Evolutionary conservation across 495 filamentous ascomycete species (phyloP).

Genomic region (Haplographium delicatum): DNA sequence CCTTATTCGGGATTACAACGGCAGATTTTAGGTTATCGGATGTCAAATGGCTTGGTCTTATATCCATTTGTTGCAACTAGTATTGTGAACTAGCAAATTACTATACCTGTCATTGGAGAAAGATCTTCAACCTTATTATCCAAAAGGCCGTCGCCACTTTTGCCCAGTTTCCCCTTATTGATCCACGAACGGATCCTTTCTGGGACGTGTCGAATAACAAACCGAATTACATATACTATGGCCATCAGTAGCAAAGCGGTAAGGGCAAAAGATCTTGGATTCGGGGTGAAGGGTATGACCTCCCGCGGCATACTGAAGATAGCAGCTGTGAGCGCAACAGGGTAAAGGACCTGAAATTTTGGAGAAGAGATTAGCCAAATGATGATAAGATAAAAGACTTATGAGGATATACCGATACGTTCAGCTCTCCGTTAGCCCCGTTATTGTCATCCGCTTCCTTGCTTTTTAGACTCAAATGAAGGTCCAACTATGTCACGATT

Average conservation of each 20-base stretch:
- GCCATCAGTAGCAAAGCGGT: neutral
- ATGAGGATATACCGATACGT: neutral
- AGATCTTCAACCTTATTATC: too few relatives aligned
- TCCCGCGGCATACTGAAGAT: slow-evolving; percentile 6
- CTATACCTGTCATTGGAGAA: too few relatives aligned
- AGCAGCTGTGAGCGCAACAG: slow-evolving; percentile 2
- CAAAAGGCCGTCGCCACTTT: too few relatives aligned
- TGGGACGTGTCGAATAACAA: neutral
- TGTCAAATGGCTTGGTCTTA: too few relatives aligned
- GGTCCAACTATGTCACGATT: neutral
- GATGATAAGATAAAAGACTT: neutral
- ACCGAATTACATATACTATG: neutral
- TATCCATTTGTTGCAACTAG: too few relatives aligned
- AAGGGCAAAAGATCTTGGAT: slow-evolving; percentile 1
- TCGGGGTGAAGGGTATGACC: neutral
- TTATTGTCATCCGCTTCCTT: slow-evolving; percentile 1
- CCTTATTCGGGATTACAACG: too few relatives aligned
- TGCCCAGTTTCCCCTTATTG: too few relatives aligned
- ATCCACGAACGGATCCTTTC: too few relatives aligned
- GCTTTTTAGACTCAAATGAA: neutral
- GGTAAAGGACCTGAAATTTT: slow-evolving; percentile 4
- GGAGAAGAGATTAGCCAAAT: neutral
- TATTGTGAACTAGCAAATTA: too few relatives aligned
- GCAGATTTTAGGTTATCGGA: too few relatives aligned
- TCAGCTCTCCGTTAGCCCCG: neutral